These are phyloP conservation scores for Phytophthora niederhauseri DNA, from an alignment of 352 stramenopile genomes.

Conservation along the genomic window DNA sequence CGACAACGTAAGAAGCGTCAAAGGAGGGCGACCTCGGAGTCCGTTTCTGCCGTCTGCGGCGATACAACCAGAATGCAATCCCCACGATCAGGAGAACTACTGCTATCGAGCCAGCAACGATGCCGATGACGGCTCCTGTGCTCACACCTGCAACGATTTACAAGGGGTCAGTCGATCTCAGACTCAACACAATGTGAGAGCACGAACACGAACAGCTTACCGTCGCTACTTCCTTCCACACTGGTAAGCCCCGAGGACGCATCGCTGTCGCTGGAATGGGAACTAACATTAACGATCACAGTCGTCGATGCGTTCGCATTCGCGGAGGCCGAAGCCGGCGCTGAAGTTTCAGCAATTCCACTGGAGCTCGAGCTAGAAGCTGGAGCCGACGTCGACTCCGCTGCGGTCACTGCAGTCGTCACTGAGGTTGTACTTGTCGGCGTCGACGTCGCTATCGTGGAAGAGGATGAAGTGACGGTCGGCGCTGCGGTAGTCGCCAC, in stretches of 20 bases:
- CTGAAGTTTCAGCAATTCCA: constrained; percentile 10
- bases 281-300: constrained; percentile 24
- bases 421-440: constrained; percentile 10
- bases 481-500: constrained; percentile 17
- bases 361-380: constrained; percentile 21
- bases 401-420: constrained; percentile 13
- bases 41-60: constrained; percentile 26
- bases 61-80: constrained; percentile 30
- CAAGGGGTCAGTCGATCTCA: not conserved
- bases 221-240: constrained; percentile 16
- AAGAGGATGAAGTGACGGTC: constrained; percentile 7
- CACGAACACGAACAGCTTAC: constrained; percentile 8
- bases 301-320: constrained; percentile 33
- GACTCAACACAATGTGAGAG: not conserved
- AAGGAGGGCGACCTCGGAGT: constrained; percentile 22
- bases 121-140: constrained; percentile 28
- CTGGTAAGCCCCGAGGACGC: constrained; percentile 12
- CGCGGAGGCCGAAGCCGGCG: constrained; percentile 16
- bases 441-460: constrained; percentile 8
- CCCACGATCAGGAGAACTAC: constrained; percentile 29
- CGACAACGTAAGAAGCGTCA: constrained; percentile 25
- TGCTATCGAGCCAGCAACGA: constrained; percentile 21
- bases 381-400: constrained; percentile 14
- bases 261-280: constrained; percentile 17
- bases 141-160: constrained; percentile 15